Evolutionary conservation across 176 grass and related monocot genomes (phyloP), one percentile per base, ranked within the genome.

Genomic region (Triticum timopheevii): DNA sequence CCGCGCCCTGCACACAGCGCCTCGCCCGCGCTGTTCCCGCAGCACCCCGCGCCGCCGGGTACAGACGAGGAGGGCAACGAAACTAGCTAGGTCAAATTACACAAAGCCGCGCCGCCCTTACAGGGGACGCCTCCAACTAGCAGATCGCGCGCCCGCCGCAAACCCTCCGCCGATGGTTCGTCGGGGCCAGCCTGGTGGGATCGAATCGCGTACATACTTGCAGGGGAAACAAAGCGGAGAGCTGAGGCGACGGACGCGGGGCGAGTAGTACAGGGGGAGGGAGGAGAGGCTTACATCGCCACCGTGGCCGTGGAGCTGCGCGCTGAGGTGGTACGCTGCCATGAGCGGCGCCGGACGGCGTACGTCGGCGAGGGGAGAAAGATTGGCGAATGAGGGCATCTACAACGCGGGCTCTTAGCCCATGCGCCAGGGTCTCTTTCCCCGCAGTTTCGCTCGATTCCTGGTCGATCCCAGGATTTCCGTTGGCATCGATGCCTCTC

Each of bases 241-340:
- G 82, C 80, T 49, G 69, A 39, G 87, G 76, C 36, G 2, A 67
- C 13, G 58, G 45, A 61, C n/a, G 8, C 1, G 12, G 40, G 20
- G 40, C 2, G 27, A 7, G 7, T 23, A 77, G 45, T 47, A 24
- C 10, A 3, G 49, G 8, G 22, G 62, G 8, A 8, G 2, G 27
- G 27, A 27, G 65, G n/a, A 2, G 61, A 76, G 3, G 11, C 89
- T 94, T 92, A 98, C 96, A 73, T 98, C 96, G 56, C 95, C 96
- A 71, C 92, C 90, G 84, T 98, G 96, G 33, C 82, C 92, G 19
- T 87, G 91, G 69, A 98, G 93, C 68, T 88, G 86, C 11, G 86
- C 86, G 84, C 86, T 87, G 45, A 98, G 93, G 58, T 85, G 93
- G 84, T 93, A 98, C 52, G 82, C 90, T 47, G 85, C 80, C 56